Conservation (phyloP, 2,329 filamentous ascomycete species). For the Passalora sequoiae region DNA sequence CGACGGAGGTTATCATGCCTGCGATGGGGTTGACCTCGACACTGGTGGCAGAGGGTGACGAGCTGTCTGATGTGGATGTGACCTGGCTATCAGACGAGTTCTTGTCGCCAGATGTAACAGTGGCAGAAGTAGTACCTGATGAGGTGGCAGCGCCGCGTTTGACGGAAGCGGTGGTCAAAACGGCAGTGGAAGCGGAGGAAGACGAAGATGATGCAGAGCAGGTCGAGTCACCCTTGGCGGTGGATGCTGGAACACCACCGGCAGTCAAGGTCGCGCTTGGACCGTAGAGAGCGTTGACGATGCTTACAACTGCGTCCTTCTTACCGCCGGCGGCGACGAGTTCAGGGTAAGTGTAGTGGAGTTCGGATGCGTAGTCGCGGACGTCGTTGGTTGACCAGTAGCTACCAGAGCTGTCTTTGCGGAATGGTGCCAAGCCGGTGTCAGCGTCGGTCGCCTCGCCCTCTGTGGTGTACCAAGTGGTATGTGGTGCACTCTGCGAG, state of each 20-base stretch:
- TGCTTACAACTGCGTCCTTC: conserved; percentile 40
- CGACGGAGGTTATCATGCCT: background rate
- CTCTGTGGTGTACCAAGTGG: conserved; percentile 57
- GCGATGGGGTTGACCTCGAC: background rate
- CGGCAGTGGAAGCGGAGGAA: background rate
- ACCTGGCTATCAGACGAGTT: too few species aligned
- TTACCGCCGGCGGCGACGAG: conserved; percentile 48
- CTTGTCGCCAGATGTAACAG: too few species aligned
- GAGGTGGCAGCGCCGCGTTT: conserved; percentile 11
- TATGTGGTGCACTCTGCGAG: conserved; percentile 49
- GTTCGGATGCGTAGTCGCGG: conserved; percentile 57
- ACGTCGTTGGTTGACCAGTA: conserved; percentile 65
- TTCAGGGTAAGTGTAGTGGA: conserved; percentile 74
- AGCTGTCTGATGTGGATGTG: too few species aligned
- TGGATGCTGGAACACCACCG: conserved; percentile 17
- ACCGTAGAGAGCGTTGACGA: conserved; percentile 55
- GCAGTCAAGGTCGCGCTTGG: conserved; percentile 17
- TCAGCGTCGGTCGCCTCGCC: conserved; percentile 42
- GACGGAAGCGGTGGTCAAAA: background rate
- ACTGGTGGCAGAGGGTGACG: background rate
- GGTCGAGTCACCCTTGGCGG: background rate
- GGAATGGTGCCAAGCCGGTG: conserved; percentile 53
- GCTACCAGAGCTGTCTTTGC: conserved; percentile 46
- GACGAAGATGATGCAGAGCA: background rate
- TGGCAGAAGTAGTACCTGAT: background rate